A percentile compares a stretch with the other conserved stretches of the same genome.
These are phyloP conservation scores for Globisporangium abappressorium DNA, from an alignment of 352 stramenopile species.

Conservation along the genomic window DNA sequence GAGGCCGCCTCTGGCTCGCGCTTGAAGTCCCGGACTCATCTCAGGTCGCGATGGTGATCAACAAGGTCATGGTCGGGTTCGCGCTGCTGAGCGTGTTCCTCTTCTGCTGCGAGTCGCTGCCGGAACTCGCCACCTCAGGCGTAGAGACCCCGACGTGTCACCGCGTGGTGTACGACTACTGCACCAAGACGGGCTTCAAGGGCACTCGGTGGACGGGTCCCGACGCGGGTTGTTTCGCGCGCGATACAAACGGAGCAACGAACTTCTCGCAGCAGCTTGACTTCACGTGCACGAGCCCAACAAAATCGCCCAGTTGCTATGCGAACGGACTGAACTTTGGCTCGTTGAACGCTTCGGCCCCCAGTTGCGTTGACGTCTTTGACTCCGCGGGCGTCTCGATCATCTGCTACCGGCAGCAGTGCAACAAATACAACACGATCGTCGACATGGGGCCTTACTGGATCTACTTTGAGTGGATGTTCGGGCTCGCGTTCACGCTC, in stretches of 20 bases:
- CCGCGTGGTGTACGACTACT: constrained; percentile 57
- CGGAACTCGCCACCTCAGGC: constrained; percentile 51
- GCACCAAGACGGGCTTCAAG: constrained; percentile 26
- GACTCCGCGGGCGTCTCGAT: constrained; percentile 17
- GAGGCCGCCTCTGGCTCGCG: constrained; percentile 49
- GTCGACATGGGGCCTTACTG: constrained; percentile 70
- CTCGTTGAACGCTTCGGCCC: constrained; percentile 25
- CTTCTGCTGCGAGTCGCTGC: constrained; percentile 71
- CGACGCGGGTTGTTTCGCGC: constrained; percentile 54
- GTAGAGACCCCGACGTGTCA: constrained; percentile 40
- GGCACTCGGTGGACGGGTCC: not conserved
- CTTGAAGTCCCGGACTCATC: constrained; percentile 69
- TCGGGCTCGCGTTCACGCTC: constrained; percentile 51
- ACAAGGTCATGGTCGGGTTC: constrained; percentile 52
- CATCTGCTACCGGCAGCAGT: constrained; percentile 60
- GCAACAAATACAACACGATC: constrained; percentile 28
- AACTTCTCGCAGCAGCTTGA: constrained; percentile 35
- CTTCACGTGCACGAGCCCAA: constrained; percentile 35
- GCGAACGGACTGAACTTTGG: constrained; percentile 53
- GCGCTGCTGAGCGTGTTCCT: constrained; percentile 62
- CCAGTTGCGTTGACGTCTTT: constrained; percentile 38
- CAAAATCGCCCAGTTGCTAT: constrained; percentile 37
- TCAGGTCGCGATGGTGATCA: constrained; percentile 36
- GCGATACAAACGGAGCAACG: constrained; percentile 21
- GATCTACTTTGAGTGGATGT: constrained; percentile 75